Evolutionary conservation across 345 rosid genomes (phyloP).

Genomic region (thale cress (Arabidopsis thaliana)): DNA sequence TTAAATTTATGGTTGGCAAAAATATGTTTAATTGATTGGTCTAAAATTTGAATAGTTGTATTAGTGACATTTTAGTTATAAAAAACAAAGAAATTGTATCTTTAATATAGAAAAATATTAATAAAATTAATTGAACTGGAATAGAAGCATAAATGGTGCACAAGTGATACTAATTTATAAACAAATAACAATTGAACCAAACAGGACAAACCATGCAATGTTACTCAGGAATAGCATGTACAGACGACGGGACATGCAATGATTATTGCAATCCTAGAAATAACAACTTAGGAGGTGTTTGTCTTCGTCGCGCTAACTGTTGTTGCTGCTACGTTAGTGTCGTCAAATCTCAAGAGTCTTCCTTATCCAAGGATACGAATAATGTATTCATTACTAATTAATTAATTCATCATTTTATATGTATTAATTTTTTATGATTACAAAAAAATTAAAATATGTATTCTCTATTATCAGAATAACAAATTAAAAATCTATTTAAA

Average conservation of each 20-base stretch:
- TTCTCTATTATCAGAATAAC: not conserved
- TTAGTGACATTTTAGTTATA: too few species aligned
- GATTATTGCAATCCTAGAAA: not conserved
- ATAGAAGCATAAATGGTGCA: not conserved
- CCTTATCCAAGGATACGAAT: not conserved
- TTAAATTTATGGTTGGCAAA: too few species aligned
- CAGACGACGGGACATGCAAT: not conserved
- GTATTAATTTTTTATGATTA: not conserved
- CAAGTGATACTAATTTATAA: not conserved
- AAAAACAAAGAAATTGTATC: not conserved
- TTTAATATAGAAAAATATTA: not conserved
- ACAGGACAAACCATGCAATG: conserved; percentile 8
- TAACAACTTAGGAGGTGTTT: not conserved
- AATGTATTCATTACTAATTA: not conserved
- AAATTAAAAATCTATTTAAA: not conserved
- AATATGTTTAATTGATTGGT: too few species aligned
- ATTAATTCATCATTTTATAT: not conserved
- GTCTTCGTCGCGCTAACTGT: not conserved
- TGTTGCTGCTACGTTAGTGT: not conserved
- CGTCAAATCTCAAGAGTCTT: not conserved
- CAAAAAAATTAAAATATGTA: too few species aligned
- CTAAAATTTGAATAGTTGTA: too few species aligned
- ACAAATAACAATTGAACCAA: not conserved
- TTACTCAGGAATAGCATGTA: not conserved
- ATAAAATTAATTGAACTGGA: not conserved